Conservation (phyloP, 768 basidiomycete genomes). For the Termitomyces sp. region DNA sequence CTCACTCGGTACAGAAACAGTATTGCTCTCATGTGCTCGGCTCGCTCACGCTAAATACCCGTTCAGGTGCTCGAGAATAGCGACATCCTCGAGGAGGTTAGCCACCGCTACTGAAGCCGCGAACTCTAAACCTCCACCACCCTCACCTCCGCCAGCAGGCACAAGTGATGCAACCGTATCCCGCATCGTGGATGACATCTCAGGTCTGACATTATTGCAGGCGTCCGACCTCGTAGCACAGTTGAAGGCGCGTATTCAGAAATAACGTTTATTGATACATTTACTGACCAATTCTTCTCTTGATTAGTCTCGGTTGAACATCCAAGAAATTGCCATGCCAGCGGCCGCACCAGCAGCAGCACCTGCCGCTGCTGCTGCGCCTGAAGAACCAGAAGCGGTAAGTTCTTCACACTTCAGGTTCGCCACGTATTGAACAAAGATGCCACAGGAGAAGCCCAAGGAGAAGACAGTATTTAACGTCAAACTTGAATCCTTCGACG, state of each 20-base stretch:
- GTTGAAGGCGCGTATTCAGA: slow-evolving; percentile 62
- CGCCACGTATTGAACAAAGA: not conserved
- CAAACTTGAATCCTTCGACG: slow-evolving; percentile 91
- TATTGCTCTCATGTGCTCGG: not conserved
- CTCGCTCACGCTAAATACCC: slow-evolving; percentile 1
- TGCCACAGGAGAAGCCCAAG: slow-evolving; percentile 82
- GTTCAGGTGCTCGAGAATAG: slow-evolving; percentile 30
- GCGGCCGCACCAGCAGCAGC: slow-evolving; percentile 55
- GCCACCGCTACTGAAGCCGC: slow-evolving; percentile 47
- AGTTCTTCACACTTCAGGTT: slow-evolving; percentile 15
- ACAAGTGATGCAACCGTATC: slow-evolving; percentile 62
- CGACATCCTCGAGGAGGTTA: slow-evolving; percentile 45
- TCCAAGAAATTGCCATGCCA: slow-evolving; percentile 95
- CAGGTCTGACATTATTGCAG: slow-evolving; percentile 81
- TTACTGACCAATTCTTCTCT: not conserved
- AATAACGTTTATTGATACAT: not conserved
- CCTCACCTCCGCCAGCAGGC: slow-evolving; percentile 32
- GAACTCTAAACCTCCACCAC: slow-evolving; percentile 31
- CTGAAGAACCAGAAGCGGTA: slow-evolving; percentile 66
- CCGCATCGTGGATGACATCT: slow-evolving; percentile 91
- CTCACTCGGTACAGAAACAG: slow-evolving; percentile 27
- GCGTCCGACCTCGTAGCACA: slow-evolving; percentile 91
- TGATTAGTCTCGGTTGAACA: slow-evolving; percentile 80
- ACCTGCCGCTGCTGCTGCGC: slow-evolving; percentile 43
- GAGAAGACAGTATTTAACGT: slow-evolving; percentile 98